Percentiles rank a stretch among this genome's conserved stretches.
phyloP scores from a whole-genome alignment of 169 alveolate genomes.

The Cryptosporidium meleagridis region DNA sequence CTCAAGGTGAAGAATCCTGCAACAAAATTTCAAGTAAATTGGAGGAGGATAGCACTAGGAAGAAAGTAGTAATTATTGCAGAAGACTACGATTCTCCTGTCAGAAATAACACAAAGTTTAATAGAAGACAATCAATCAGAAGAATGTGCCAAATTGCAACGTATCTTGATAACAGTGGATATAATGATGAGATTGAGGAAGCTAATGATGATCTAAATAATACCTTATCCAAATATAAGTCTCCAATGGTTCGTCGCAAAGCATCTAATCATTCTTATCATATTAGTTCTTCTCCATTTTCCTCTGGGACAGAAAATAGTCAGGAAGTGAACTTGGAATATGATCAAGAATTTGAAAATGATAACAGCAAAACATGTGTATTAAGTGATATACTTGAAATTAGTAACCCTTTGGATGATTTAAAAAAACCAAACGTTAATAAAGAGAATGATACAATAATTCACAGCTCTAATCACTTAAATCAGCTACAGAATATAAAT shows the following conservation, averaged over 20 bases:
- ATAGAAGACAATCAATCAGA: slow-evolving; percentile 65
- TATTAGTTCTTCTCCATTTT: background rate
- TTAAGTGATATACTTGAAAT: slow-evolving; percentile 26
- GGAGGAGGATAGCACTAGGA: background rate
- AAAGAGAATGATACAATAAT: background rate
- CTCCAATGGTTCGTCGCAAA: slow-evolving; percentile 5
- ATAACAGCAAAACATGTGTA: slow-evolving; percentile 38
- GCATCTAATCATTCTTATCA: background rate
- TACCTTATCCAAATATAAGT: background rate
- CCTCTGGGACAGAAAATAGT: background rate
- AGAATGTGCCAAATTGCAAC: slow-evolving; percentile 72
- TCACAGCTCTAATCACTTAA: background rate
- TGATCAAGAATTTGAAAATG: background rate
- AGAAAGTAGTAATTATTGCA: slow-evolving; percentile 37
- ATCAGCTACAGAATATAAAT: background rate
- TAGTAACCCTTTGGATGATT: background rate
- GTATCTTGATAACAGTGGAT: slow-evolving; percentile 20
- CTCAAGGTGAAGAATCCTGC: background rate
- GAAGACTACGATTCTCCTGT: slow-evolving; percentile 41
- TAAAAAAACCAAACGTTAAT: background rate
- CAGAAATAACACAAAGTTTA: slow-evolving; percentile 4
- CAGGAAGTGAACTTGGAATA: background rate
- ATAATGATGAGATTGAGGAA: background rate
- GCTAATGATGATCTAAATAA: background rate
- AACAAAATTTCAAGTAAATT: background rate